Percentiles rank a stretch among this genome's conserved stretches.
Conservation (phyloP, 2,329 filamentous ascomycete genomes). For the Parastagonospora nodorum region DNA sequence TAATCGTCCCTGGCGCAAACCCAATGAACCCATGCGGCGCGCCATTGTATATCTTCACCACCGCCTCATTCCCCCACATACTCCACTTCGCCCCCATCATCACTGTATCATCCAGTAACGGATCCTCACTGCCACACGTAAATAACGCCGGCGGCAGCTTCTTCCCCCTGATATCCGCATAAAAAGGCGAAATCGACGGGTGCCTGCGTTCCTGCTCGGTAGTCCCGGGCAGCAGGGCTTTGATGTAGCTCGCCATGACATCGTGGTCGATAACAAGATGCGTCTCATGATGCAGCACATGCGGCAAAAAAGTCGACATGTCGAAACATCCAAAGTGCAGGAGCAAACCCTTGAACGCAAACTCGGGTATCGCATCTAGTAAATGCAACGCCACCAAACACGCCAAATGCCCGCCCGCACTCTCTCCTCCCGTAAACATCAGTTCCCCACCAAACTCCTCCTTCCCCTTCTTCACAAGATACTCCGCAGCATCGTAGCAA, state of each 20-base stretch:
- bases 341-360: constrained; percentile 56
- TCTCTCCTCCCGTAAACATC: constrained; percentile 50
- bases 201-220: constrained; percentile 49
- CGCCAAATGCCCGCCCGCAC: constrained; percentile 58
- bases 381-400: constrained; percentile 56
- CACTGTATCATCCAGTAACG: constrained; percentile 58
- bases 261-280: constrained; percentile 53
- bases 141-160: constrained; percentile 60
- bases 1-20: constrained; percentile 45
- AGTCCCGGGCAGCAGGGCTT: constrained; percentile 53
- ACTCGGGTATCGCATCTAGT: constrained; percentile 41
- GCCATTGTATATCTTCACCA: constrained; percentile 61
- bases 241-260: constrained; percentile 53
- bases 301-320: constrained; percentile 51
- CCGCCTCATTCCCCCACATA: constrained; percentile 55
- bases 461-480: constrained; percentile 56
- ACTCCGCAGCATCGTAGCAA: constrained; percentile 62
- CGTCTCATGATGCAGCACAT: constrained; percentile 45
- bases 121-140: constrained; percentile 60
- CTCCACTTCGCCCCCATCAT: constrained; percentile 62
- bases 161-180: constrained; percentile 48
- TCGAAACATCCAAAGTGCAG: constrained; percentile 61
- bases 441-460: constrained; percentile 50
- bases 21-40: constrained; percentile 59
- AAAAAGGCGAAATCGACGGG: constrained; percentile 57